Evolutionary conservation across 768 basidiomycete species (phyloP).

Genomic region (Naganishia onofrii): DNA sequence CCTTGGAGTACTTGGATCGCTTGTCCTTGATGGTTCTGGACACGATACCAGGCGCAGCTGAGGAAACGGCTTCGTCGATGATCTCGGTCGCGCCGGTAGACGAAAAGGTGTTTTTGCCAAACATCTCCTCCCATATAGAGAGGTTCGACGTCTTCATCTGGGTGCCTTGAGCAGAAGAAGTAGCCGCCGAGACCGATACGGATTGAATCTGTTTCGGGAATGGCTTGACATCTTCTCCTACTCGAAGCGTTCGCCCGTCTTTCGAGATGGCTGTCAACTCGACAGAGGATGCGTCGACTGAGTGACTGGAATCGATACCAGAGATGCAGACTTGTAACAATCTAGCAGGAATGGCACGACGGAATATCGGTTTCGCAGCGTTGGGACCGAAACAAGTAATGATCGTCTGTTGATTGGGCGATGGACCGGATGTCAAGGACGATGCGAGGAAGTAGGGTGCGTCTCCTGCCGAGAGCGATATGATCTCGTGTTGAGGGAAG

Average conservation of each 20-base stretch:
- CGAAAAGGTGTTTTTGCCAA: constrained; percentile 71
- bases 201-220: constrained; percentile 25
- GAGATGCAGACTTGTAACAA: constrained; percentile 15
- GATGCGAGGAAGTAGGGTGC: constrained; percentile 11
- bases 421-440: constrained; percentile 11
- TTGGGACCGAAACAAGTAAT: constrained; percentile 17
- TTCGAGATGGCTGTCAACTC: constrained; percentile 40
- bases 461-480: not conserved
- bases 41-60: not conserved
- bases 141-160: constrained; percentile 46
- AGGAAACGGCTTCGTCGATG: constrained; percentile 33
- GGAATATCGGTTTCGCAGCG: constrained; percentile 14
- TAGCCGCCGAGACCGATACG: constrained; percentile 14
- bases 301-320: constrained; percentile 4
- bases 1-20: constrained; percentile 55
- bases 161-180: constrained; percentile 51
- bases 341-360: constrained; percentile 17
- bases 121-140: constrained; percentile 86
- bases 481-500: constrained; percentile 21
- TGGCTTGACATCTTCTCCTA: constrained; percentile 39
- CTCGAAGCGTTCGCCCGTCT: constrained; percentile 48
- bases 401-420: constrained; percentile 12
- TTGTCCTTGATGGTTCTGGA: constrained; percentile 41
- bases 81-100: constrained; percentile 37
- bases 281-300: constrained; percentile 24